phyloP scores from a whole-genome alignment of 495 filamentous ascomycete genomes.

The Trichoderma parareesei region DNA sequence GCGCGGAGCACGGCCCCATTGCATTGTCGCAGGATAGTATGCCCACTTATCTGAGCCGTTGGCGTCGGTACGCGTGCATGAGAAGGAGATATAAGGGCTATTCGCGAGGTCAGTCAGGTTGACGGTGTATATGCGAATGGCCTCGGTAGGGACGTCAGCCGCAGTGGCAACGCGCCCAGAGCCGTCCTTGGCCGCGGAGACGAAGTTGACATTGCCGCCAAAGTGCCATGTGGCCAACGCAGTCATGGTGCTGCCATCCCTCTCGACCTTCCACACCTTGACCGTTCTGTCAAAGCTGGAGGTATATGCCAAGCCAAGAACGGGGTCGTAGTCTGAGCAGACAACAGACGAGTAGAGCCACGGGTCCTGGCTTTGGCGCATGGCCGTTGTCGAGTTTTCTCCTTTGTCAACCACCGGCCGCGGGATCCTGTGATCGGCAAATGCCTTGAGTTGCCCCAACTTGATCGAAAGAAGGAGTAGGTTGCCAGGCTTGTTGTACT shows the following conservation, averaged over 20 bases:
- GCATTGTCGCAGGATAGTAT: slow-evolving; percentile 63
- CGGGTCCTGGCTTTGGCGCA: slow-evolving; percentile 56
- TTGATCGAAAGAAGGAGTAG: slow-evolving; percentile 61
- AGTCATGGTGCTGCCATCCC: slow-evolving; percentile 27
- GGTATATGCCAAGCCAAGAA: slow-evolving; percentile 55
- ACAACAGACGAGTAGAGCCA: slow-evolving; percentile 71
- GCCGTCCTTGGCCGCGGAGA: slow-evolving; percentile 47
- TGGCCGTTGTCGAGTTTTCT: slow-evolving; percentile 46
- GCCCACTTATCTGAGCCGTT: slow-evolving; percentile 42
- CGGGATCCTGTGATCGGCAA: slow-evolving; percentile 60
- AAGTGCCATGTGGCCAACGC: slow-evolving; percentile 50
- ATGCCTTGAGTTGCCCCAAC: slow-evolving; percentile 47
- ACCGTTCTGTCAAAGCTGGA: slow-evolving; percentile 75
- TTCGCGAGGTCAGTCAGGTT: slow-evolving; percentile 22
- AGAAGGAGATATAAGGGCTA: slow-evolving; percentile 30
- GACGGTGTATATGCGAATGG: slow-evolving; percentile 41
- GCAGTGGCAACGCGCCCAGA: slow-evolving; percentile 42
- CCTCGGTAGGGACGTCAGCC: slow-evolving; percentile 37
- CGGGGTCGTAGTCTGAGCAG: slow-evolving; percentile 59
- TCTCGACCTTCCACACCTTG: slow-evolving; percentile 59
- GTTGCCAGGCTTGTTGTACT: slow-evolving; percentile 78
- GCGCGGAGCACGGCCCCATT: slow-evolving; percentile 52
- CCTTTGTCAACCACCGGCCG: slow-evolving; percentile 44
- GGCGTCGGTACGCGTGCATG: slow-evolving; percentile 40
- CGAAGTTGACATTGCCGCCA: slow-evolving; percentile 60